These are phyloP conservation scores for Fusarium clavum DNA, from an alignment of 2,329 filamentous ascomycete genomes.

Conservation along the genomic window DNA sequence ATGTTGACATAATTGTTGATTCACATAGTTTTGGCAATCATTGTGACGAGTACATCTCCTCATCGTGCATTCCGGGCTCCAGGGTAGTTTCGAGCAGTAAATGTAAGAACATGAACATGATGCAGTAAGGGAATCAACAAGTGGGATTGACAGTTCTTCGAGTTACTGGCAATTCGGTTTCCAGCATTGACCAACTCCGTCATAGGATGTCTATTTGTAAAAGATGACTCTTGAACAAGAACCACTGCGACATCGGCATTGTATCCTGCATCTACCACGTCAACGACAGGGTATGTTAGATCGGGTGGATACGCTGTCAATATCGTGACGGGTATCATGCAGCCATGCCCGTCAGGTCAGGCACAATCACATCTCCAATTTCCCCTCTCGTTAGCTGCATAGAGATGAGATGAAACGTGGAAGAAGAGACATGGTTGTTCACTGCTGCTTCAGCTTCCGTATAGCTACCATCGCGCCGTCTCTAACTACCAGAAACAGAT, in stretches of 20 bases:
- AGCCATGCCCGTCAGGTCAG: background rate
- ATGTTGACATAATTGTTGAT: background rate
- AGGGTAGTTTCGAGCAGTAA: background rate
- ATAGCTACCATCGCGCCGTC: background rate
- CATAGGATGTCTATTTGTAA: background rate
- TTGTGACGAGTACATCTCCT: background rate
- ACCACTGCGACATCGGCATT: background rate
- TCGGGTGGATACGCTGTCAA: background rate
- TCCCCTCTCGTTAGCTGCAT: background rate
- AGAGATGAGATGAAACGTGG: background rate
- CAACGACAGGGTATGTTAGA: background rate
- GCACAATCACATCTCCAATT: background rate
- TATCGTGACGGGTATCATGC: background rate
- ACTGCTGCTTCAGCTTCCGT: background rate
- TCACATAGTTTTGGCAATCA: background rate
- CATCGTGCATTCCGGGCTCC: background rate
- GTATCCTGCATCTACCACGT: background rate
- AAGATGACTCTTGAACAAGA: background rate
- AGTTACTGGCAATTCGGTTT: too few species aligned
- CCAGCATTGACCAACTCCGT: background rate
- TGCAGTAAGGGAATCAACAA: too few species aligned
- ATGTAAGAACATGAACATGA: too few species aligned
- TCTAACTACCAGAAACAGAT: accelerated
- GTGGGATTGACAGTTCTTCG: too few species aligned
- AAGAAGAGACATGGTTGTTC: background rate